Evolutionary conservation across 495 filamentous ascomycete species (phyloP).

Genomic region (Podospora pseudopauciseta): DNA sequence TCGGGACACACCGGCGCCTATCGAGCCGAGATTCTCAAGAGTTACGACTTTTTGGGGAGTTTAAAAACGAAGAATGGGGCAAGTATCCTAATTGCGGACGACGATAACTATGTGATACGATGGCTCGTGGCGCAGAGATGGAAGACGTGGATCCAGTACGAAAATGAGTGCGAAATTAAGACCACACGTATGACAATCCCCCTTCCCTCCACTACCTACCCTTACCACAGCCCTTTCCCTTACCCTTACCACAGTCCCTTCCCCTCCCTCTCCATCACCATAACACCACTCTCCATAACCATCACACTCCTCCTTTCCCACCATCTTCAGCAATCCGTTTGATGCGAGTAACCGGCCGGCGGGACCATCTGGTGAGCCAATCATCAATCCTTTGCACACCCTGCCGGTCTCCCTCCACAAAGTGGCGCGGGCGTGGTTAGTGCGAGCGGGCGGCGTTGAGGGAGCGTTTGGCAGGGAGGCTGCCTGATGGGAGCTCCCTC

Average conservation of each 20-base stretch:
- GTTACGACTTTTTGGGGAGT: constrained; percentile 68
- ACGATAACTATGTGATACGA: constrained; percentile 81
- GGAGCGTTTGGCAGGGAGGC: no score
- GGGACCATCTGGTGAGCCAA: constrained; percentile 5
- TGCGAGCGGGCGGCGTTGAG: no score
- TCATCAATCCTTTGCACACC: not conserved
- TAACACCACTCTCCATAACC: no score
- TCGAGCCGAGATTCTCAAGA: constrained; percentile 71
- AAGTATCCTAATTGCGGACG: constrained; percentile 71
- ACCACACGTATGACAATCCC: constrained; percentile 62
- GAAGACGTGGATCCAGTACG: constrained; percentile 78
- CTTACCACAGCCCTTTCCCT: not conserved
- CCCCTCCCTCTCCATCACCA: constrained; percentile 3
- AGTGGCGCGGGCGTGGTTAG: no score
- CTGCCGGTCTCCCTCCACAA: no score
- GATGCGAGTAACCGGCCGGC: not conserved
- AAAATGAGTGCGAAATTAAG: constrained; percentile 66
- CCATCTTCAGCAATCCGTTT: not conserved
- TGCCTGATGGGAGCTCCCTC: no score
- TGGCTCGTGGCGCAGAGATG: constrained; percentile 74
- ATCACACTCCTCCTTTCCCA: constrained; percentile 2
- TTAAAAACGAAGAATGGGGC: constrained; percentile 69
- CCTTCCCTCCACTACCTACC: not conserved
- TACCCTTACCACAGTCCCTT: constrained; percentile 1
- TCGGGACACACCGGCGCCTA: constrained; percentile 84